These are phyloP conservation scores for Vitis hybrid DNA, from an alignment of 177 flowering plant species.

Conservation along the genomic window DNA sequence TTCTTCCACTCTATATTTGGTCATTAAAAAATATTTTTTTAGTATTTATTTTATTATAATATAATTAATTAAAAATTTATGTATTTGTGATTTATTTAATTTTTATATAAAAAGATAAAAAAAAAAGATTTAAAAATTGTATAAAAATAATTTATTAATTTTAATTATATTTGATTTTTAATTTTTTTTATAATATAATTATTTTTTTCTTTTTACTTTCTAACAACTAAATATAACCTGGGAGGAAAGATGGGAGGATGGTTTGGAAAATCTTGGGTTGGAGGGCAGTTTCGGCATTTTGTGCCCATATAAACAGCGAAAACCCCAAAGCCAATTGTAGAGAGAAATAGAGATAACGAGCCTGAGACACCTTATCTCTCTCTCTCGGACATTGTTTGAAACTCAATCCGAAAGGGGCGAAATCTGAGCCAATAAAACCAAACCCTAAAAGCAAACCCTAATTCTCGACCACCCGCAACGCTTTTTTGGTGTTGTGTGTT, in stretches of 20 bases:
- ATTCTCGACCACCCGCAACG: neutral
- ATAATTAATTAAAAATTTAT: too few species aligned
- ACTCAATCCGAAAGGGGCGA: neutral
- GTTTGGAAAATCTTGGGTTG: too few species aligned
- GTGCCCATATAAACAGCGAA: neutral
- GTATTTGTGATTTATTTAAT: too few species aligned
- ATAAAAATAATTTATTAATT: too few species aligned
- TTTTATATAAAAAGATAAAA: too few species aligned
- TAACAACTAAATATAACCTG: too few species aligned
- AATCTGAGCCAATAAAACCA: slow-evolving; percentile 1
- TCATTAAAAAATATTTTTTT: neutral
- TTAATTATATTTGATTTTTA: too few species aligned
- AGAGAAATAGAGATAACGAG: neutral
- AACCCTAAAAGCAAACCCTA: neutral
- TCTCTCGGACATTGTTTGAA: slow-evolving; percentile 1
- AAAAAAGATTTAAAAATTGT: too few species aligned
- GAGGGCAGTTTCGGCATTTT: slow-evolving; percentile 4
- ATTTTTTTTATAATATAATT: too few species aligned
- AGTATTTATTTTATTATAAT: too few species aligned
- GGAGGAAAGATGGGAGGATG: too few species aligned
- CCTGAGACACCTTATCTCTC: neutral
- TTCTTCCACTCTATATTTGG: neutral
- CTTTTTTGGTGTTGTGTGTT: neutral
- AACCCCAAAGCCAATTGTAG: neutral
- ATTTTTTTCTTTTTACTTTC: neutral